Evolutionary conservation across 164 flowering plant genomes (phyloP), one percentile per base, ranked within the genome.

Genomic region (Macadamia tetraphylla): DNA sequence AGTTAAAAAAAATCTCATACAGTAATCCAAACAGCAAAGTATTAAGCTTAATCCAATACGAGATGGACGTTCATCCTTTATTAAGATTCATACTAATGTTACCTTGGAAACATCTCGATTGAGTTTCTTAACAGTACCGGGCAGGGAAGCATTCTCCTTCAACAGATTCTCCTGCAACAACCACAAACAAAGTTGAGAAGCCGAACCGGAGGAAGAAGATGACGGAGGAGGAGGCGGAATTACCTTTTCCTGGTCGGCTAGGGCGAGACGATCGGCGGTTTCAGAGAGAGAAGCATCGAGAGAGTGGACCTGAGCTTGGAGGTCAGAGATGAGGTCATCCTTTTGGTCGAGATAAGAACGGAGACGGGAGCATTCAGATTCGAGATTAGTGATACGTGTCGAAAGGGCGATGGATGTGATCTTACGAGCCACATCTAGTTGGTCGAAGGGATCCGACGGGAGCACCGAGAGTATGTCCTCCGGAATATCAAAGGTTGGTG

Each of bases 61-160:
- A 53, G 57, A 53, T 53, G 6, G 57, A 53, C 15, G 57, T 53
- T 53, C 6, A 53, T 53, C 15, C 15, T 2, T 53, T 3, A 53
- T 14, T 14, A 14, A 53, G 17, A 53, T 53, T 53, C 7, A 1
- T 14, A 17, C 1, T 53, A 6, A 53, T 8, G 51, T 32, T 31
- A 89, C 98, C 98, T 91, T 92, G 31, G 90, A 74, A 29, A 94
- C 97, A 88, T 94, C 98, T 70, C 97, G 83, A 35, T 80, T 86
- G 40, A 94, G 98, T 86, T 87, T 94, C 79, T 70, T 88, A 3
- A 94, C 95, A 17, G 90, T 77, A 66, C 65, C 76, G 44, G 87
- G 74, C 70, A 94, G 73, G 23, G 82, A 70, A 2, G 76, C 80
- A 65, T 90, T 91, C 83, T 94, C 96, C 64, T 77, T 84, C 85